Percentiles rank a stretch among this genome's conserved stretches.
Conservation (phyloP, 768 basidiomycete species). For the Tricholoma saponaceum region DNA sequence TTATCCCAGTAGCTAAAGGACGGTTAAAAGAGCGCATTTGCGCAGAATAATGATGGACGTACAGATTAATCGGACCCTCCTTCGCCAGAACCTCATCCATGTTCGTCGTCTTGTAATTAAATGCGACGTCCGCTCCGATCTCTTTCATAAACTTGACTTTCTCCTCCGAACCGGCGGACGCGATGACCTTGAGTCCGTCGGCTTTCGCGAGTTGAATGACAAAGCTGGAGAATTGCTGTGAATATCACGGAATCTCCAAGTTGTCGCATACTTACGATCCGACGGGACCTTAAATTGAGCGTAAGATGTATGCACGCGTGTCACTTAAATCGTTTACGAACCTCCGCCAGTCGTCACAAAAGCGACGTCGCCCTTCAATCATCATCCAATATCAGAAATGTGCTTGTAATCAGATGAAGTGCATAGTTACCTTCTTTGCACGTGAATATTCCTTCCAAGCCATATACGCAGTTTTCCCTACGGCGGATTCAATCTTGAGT, state of each 20-base stretch:
- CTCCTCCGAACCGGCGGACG: slow-evolving; percentile 34
- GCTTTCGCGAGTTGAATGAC: slow-evolving; percentile 25
- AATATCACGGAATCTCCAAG: not conserved
- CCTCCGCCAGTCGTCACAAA: slow-evolving; percentile 41
- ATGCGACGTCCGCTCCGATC: slow-evolving; percentile 32
- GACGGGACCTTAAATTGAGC: slow-evolving; percentile 34
- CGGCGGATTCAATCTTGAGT: not conserved
- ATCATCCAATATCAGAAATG: not conserved
- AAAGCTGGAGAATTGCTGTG: not conserved
- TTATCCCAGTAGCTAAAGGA: slow-evolving; percentile 47
- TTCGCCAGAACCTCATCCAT: slow-evolving; percentile 25
- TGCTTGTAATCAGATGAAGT: no score
- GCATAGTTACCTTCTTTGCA: slow-evolving; percentile 29
- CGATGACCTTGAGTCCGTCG: slow-evolving; percentile 37
- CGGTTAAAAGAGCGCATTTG: not conserved
- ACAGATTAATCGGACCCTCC: slow-evolving; percentile 38
- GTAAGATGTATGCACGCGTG: not conserved
- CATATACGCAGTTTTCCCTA: slow-evolving; percentile 35
- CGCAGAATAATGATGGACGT: slow-evolving; percentile 5
- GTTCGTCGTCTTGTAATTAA: slow-evolving; percentile 23
- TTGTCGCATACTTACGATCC: slow-evolving; percentile 43
- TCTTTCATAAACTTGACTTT: slow-evolving; percentile 33
- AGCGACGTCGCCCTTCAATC: slow-evolving; percentile 34
- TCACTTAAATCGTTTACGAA: not conserved
- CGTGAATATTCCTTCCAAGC: slow-evolving; percentile 38